Conservation (phyloP, 805 yeast genomes). For the Wickerhamomyces sydowiorum region DNA sequence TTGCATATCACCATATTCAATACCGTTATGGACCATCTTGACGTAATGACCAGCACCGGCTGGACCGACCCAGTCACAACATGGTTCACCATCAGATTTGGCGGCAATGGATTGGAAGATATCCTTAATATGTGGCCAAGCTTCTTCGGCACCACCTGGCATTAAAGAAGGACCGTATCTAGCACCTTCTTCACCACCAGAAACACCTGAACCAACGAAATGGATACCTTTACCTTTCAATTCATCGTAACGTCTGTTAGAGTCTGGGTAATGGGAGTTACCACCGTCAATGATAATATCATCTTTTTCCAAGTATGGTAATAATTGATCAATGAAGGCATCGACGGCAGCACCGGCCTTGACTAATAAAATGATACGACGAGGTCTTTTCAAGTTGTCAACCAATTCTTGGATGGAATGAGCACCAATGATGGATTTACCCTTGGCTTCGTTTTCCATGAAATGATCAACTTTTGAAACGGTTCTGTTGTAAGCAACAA, state of each 20-base stretch:
- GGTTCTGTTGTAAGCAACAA: slow-evolving; percentile 98
- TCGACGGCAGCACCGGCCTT: slow-evolving; percentile 98
- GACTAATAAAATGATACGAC: slow-evolving; percentile 89
- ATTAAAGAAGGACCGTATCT: slow-evolving; percentile 97
- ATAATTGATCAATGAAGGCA: slow-evolving; percentile 77
- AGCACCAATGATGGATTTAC: slow-evolving; percentile 93
- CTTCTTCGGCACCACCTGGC: slow-evolving; percentile 99
- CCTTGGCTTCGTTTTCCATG: slow-evolving; percentile 93
- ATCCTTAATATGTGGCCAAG: slow-evolving; percentile 97
- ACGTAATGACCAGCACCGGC: slow-evolving; percentile 99
- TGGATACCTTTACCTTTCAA: slow-evolving; percentile 80
- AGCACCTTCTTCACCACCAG: slow-evolving; percentile 99
- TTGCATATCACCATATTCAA: slow-evolving; percentile 99
- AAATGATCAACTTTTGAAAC: slow-evolving; percentile 93
- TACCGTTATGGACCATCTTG: slow-evolving; percentile 99
- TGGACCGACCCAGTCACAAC: slow-evolving; percentile 99
- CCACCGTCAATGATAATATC: slow-evolving; percentile 99
- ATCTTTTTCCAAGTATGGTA: slow-evolving; percentile 90
- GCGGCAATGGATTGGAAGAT: slow-evolving; percentile 96
- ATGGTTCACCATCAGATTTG: slow-evolving; percentile 96
- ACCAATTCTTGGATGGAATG: slow-evolving; percentile 84
- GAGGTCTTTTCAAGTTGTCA: slow-evolving; percentile 90
- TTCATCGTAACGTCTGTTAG: slow-evolving; percentile 94
- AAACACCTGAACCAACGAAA: slow-evolving; percentile 98
- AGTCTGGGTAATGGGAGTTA: slow-evolving; percentile 98